Evolutionary conservation across 495 filamentous ascomycete genomes (phyloP).

Genomic region (Neurospora discreta): DNA sequence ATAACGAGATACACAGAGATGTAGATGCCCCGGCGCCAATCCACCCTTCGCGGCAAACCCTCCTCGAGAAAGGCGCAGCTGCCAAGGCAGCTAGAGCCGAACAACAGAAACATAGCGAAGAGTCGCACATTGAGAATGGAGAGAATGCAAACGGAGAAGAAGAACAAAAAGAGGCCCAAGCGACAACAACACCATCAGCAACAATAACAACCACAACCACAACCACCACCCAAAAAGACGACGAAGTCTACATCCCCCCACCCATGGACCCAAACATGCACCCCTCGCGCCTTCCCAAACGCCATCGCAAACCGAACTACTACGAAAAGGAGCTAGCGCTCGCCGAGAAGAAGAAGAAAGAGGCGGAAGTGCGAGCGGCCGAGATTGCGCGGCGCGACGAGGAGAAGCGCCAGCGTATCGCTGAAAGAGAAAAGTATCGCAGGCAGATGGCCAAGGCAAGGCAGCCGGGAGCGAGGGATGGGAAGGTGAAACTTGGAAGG

Average conservation of each 20-base stretch:
- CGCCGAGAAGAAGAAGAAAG: conserved; percentile 54
- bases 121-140: background rate
- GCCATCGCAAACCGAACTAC: conserved; percentile 42
- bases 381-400: conserved; percentile 44
- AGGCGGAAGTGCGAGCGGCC: conserved; percentile 48
- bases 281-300: conserved; percentile 7
- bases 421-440: conserved; percentile 51
- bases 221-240: background rate
- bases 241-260: background rate
- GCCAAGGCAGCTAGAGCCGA: conserved; percentile 7
- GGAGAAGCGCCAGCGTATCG: conserved; percentile 44
- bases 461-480: conserved; percentile 54
- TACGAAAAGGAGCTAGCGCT: conserved; percentile 66
- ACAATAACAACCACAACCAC: background rate
- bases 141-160: background rate
- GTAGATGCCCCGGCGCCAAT: background rate
- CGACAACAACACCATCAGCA: background rate
- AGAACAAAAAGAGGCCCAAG: background rate
- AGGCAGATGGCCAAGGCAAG: conserved; percentile 68
- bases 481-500: conserved; percentile 71
- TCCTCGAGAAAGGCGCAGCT: conserved; percentile 10
- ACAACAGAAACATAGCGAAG: background rate
- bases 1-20: background rate
- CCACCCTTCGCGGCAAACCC: background rate
- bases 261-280: conserved; percentile 2